A percentile compares a stretch with the other conserved stretches of the same genome.
Evolutionary conservation across 2,329 filamentous ascomycete genomes (phyloP).

Genomic region (Neofusicoccum sp.): DNA sequence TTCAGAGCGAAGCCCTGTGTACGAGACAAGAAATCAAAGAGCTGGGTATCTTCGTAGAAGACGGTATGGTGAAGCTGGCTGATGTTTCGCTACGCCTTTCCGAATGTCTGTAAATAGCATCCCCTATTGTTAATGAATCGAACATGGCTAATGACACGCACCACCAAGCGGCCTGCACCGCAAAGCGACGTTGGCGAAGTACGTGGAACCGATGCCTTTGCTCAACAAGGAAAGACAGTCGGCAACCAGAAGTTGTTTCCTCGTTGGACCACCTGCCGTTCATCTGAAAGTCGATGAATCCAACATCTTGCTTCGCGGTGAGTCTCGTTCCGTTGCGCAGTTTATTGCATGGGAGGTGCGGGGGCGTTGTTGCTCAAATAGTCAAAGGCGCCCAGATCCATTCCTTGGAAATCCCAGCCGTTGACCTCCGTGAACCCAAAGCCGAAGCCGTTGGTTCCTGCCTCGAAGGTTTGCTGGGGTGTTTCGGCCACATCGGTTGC

Average conservation of each 20-base stretch:
- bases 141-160: not conserved
- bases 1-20: too few species aligned
- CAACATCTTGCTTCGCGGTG: not conserved
- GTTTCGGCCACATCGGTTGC: slow-evolving; percentile 32
- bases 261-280: too few species aligned
- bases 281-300: too few species aligned
- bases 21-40: slow-evolving; percentile 9
- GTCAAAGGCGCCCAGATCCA: slow-evolving; percentile 31
- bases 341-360: not conserved
- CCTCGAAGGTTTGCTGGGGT: slow-evolving; percentile 27
- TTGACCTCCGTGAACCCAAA: slow-evolving; percentile 37
- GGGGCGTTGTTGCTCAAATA: slow-evolving; percentile 24
- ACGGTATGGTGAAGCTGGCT: slow-evolving; percentile 11
- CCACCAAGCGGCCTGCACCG: not conserved
- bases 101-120: not conserved
- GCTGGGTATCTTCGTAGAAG: slow-evolving; percentile 21
- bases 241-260: too few species aligned
- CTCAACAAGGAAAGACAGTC: too few species aligned
- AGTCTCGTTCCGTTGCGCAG: not conserved
- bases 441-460: slow-evolving; percentile 16
- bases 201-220: too few species aligned
- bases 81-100: slow-evolving; percentile 4
- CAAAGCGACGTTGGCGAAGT: not conserved
- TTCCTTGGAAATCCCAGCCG: slow-evolving; percentile 34
- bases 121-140: not conserved